phyloP scores from a whole-genome alignment of 345 rosid genomes.

The Orychophragmus violaceus region DNA sequence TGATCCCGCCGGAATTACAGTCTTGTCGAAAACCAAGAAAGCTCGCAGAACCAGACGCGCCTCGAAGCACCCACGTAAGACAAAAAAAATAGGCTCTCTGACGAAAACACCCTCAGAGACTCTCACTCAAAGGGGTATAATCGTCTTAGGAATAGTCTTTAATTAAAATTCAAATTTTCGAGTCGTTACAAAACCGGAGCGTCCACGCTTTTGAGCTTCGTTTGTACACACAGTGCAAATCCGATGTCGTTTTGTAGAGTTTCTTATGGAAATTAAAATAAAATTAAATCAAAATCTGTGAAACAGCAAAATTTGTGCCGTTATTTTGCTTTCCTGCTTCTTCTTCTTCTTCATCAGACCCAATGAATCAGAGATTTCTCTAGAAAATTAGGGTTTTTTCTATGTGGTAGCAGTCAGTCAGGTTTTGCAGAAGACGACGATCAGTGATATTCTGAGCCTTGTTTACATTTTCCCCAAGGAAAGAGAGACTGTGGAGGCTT shows the following conservation, averaged over 20 bases:
- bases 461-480: not conserved
- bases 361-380: conserved; percentile 21
- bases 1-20: conserved; percentile 47
- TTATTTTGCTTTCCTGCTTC: conserved; percentile 15
- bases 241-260: conserved; percentile 8
- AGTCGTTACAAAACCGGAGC: conserved; percentile 53
- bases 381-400: conserved; percentile 35
- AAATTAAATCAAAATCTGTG: conserved; percentile 9
- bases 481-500: not conserved
- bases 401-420: conserved; percentile 6
- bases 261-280: not conserved
- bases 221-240: not conserved
- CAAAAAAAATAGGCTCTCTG: not conserved
- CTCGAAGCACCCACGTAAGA: conserved; percentile 18
- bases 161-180: conserved; percentile 36
- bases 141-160: not conserved
- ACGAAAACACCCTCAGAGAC: conserved; percentile 11
- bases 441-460: not conserved
- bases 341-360: conserved; percentile 13
- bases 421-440: conserved; percentile 4
- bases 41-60: conserved; percentile 40
- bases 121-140: not conserved
- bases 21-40: conserved; percentile 26
- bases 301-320: conserved; percentile 35
- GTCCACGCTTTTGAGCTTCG: not conserved